A percentile compares a stretch with the other conserved stretches of the same genome.
phyloP scores from a whole-genome alignment of 2,329 filamentous ascomycete genomes.

The Pseudogymnoascus sp. region DNA sequence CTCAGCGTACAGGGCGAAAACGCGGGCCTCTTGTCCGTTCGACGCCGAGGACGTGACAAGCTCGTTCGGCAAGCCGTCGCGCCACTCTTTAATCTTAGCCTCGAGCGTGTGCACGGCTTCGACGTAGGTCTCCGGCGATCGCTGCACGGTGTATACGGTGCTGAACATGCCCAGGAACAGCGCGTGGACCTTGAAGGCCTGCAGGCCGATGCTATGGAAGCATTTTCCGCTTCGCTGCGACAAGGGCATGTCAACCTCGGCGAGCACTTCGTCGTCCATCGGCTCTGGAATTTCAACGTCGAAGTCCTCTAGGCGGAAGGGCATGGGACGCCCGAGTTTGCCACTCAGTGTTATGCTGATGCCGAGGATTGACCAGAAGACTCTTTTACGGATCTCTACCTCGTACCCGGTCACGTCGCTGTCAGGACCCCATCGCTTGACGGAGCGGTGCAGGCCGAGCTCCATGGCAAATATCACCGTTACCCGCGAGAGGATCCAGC shows the following conservation, averaged over 20 bases:
- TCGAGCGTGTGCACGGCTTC: constrained; percentile 58
- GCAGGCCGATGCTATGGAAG: constrained; percentile 57
- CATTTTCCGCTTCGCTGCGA: constrained; percentile 47
- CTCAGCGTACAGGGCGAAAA: constrained; percentile 47
- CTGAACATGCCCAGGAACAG: constrained; percentile 67
- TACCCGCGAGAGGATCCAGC: constrained; percentile 57
- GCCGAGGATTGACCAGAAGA: constrained; percentile 65
- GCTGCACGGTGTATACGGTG: constrained; percentile 63
- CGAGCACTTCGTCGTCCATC: constrained; percentile 61
- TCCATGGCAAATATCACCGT: constrained; percentile 65
- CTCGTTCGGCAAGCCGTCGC: constrained; percentile 53
- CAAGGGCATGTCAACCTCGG: constrained; percentile 53
- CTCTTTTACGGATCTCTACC: constrained; percentile 67
- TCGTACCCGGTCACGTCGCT: constrained; percentile 38
- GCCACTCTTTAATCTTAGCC: constrained; percentile 53
- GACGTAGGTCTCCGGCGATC: constrained; percentile 55
- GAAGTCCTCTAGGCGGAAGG: constrained; percentile 64
- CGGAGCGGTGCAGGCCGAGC: constrained; percentile 65
- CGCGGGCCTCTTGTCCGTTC: constrained; percentile 34
- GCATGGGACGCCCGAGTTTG: constrained; percentile 70
- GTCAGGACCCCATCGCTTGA: constrained; percentile 45
- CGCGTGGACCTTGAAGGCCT: constrained; percentile 55
- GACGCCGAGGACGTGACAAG: constrained; percentile 39
- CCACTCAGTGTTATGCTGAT: constrained; percentile 63
- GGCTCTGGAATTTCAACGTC: constrained; percentile 69